These are phyloP conservation scores for Blastocrithidia nonstop DNA, from an alignment of 208 protist species.

Conservation along the genomic window DNA sequence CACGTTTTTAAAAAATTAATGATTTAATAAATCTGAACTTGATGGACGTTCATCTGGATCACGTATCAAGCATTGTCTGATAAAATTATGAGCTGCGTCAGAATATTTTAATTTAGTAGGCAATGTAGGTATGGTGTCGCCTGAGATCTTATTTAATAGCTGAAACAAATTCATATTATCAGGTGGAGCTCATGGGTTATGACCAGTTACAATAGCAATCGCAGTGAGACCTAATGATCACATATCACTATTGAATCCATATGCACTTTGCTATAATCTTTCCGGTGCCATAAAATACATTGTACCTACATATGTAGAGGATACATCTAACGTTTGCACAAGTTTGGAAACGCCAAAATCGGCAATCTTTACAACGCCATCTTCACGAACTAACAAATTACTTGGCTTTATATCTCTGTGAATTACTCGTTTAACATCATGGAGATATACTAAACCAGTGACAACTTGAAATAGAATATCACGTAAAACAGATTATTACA, in stretches of 20 bases:
- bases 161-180: conserved; percentile 82
- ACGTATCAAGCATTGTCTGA: conserved; percentile 51
- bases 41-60: conserved; percentile 49
- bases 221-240: conserved; percentile 87
- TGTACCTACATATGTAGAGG: conserved; percentile 86
- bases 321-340: conserved; percentile 76
- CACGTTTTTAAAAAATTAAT: conserved; percentile 56
- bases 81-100: conserved; percentile 50
- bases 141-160: conserved; percentile 60
- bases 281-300: conserved; percentile 92
- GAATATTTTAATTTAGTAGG: conserved; percentile 45
- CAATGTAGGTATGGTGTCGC: conserved; percentile 55
- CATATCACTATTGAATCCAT: conserved; percentile 86
- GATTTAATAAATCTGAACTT: conserved; percentile 55
- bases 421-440: conserved; percentile 79
- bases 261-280: conserved; percentile 72
- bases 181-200: conserved; percentile 76
- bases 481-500: conserved; percentile 67
- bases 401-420: conserved; percentile 95
- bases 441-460: conserved; percentile 66
- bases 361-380: conserved; percentile 81
- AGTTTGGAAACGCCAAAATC: conserved; percentile 90
- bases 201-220: conserved; percentile 60
- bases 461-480: conserved; percentile 79
- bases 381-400: conserved; percentile 93